A percentile compares a stretch with the other conserved stretches of the same genome.
These are phyloP conservation scores for Chalara sp. DNA, from an alignment of 2,329 filamentous ascomycete genomes.

Conservation along the genomic window DNA sequence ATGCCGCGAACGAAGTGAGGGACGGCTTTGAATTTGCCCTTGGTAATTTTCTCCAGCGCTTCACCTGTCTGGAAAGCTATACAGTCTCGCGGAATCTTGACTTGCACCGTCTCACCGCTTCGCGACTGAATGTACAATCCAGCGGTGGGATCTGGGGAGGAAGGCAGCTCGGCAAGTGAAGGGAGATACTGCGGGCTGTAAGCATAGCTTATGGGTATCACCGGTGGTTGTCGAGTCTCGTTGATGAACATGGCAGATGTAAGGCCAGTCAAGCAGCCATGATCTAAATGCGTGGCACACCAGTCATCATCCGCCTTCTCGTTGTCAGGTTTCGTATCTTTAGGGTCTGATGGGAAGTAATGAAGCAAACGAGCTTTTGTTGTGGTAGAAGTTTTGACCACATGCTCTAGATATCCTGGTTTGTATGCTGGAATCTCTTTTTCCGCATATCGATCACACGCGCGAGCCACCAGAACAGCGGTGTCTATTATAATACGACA, in stretches of 20 bases:
- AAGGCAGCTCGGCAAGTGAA: slow-evolving; percentile 61
- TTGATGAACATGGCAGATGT: slow-evolving; percentile 97
- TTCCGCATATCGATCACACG: slow-evolving; percentile 80
- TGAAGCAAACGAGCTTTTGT: slow-evolving; percentile 90
- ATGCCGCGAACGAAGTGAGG: slow-evolving; percentile 90
- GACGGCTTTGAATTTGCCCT: slow-evolving; percentile 87
- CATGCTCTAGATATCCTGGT: slow-evolving; percentile 72
- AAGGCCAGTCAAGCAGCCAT: slow-evolving; percentile 87
- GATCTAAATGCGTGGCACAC: slow-evolving; percentile 88
- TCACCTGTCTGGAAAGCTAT: slow-evolving; percentile 96
- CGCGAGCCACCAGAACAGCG: slow-evolving; percentile 80
- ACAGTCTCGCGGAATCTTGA: slow-evolving; percentile 83
- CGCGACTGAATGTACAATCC: slow-evolving; percentile 94
- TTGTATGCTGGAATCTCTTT: slow-evolving; percentile 73
- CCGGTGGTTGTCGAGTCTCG: slow-evolving; percentile 45
- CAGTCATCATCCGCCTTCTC: slow-evolving; percentile 69
- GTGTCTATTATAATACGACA: slow-evolving; percentile 84
- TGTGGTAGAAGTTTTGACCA: slow-evolving; percentile 77
- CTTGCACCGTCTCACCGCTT: slow-evolving; percentile 75
- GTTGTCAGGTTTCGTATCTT: slow-evolving; percentile 28
- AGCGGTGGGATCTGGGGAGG: slow-evolving; percentile 74
- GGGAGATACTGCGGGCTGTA: slow-evolving; percentile 30
- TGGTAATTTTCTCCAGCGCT: slow-evolving; percentile 82
- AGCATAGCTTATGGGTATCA: slow-evolving; percentile 22
- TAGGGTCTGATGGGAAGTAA: slow-evolving; percentile 67